Evolutionary conservation across 805 yeast genomes (phyloP).

Genomic region (Yamadazyma tumulicola): DNA sequence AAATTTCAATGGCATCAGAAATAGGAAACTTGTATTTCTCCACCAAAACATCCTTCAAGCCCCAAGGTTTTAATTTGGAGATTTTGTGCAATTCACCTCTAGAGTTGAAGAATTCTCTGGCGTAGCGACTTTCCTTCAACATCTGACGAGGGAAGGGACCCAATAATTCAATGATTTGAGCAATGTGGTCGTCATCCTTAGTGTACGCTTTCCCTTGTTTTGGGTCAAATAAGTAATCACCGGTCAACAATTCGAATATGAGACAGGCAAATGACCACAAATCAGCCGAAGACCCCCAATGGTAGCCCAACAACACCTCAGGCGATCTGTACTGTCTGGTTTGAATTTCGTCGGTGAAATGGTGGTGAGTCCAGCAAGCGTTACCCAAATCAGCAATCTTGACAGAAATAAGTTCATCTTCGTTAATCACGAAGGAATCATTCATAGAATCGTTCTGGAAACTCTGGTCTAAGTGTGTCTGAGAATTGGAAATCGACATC

Average conservation of each 20-base stretch:
- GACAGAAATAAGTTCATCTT: slow-evolving; percentile 57
- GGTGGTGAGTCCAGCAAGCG: slow-evolving; percentile 61
- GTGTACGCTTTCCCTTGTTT: slow-evolving; percentile 68
- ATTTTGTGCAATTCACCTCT: slow-evolving; percentile 75
- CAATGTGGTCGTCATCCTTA: slow-evolving; percentile 94
- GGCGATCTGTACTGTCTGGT: slow-evolving; percentile 68
- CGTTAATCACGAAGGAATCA: slow-evolving; percentile 23
- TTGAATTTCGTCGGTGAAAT: slow-evolving; percentile 66
- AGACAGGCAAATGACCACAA: slow-evolving; percentile 96
- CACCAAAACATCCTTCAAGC: slow-evolving; percentile 68
- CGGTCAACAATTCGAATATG: slow-evolving; percentile 86
- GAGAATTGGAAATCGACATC: slow-evolving; percentile 37
- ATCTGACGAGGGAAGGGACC: slow-evolving; percentile 64
- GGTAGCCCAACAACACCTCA: slow-evolving; percentile 63
- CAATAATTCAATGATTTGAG: slow-evolving; percentile 84
- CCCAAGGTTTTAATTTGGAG: slow-evolving; percentile 84
- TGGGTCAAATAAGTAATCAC: slow-evolving; percentile 94
- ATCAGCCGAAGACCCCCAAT: slow-evolving; percentile 95
- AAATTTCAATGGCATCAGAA: slow-evolving; percentile 65
- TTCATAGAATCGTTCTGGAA: slow-evolving; percentile 10
- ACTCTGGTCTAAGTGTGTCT: slow-evolving; percentile 12
- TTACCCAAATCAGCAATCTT: slow-evolving; percentile 71
- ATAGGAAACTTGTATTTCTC: slow-evolving; percentile 80
- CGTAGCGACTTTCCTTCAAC: slow-evolving; percentile 57
- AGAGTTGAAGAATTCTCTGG: slow-evolving; percentile 61